A percentile compares a stretch with the other conserved stretches of the same genome.
These are phyloP conservation scores for Paecilomyces sp. DNA, from an alignment of 2,329 filamentous ascomycete genomes.

Conservation along the genomic window DNA sequence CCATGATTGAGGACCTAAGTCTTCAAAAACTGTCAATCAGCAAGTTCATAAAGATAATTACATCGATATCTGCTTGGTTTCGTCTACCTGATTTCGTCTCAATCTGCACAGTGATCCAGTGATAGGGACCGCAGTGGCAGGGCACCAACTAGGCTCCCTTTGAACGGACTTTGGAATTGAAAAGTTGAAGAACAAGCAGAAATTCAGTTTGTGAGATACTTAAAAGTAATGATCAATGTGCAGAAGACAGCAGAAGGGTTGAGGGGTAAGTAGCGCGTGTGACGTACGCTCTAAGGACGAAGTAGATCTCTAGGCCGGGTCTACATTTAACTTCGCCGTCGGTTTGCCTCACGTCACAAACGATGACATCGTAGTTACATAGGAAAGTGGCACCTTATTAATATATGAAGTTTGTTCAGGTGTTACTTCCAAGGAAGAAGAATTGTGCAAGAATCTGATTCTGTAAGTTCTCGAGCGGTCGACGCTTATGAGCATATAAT, in stretches of 20 bases:
- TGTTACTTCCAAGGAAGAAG: background rate
- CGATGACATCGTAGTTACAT: background rate
- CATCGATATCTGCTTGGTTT: background rate
- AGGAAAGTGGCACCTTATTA: background rate
- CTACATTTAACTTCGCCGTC: background rate
- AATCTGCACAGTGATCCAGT: background rate
- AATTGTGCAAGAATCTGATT: background rate
- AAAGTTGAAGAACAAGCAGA: background rate
- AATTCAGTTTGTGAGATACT: background rate
- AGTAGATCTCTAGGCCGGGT: background rate
- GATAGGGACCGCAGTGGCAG: background rate
- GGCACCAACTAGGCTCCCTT: background rate
- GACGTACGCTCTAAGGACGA: background rate
- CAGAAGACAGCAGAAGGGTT: background rate
- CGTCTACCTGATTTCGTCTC: background rate
- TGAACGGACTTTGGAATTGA: background rate
- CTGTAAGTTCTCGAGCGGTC: background rate
- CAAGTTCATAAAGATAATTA: background rate
- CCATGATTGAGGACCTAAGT: slow-evolving; percentile 29
- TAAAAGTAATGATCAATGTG: background rate
- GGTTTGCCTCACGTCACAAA: background rate
- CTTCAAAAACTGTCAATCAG: background rate
- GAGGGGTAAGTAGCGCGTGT: background rate
- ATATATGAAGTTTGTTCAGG: background rate
- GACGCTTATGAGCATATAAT: too few species aligned